Evolutionary conservation across 2,329 filamentous ascomycete genomes (phyloP), one percentile per base, ranked within the genome.

Genomic region (Microdochium bolleyi): DNA sequence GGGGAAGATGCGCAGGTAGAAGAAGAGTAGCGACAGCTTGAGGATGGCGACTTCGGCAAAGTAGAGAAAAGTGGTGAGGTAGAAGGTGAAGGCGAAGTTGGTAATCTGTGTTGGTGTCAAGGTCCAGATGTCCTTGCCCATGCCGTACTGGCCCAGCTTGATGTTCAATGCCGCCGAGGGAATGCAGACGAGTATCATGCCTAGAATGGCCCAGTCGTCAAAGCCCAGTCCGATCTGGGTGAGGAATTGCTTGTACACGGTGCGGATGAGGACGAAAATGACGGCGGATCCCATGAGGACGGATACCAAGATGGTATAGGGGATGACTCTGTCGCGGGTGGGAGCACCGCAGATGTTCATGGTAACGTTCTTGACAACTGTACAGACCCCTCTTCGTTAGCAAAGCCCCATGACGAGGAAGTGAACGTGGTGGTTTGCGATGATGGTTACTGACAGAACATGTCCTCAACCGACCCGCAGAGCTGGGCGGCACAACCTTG

Each of bases 1-100:
- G 13, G 64, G 69, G 49, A 71, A 72, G 34, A 71, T 65, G 21
- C 65, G 64, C 24, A 65, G 63, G 56, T 68, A 73, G 58, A 73
- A 67, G 50, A 68, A 61, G 2, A 73, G 60, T 27, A 73, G 57
- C 4, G 69, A 64, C 19, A 70, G 54, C 55, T 73, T 71, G 8
- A 66, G 62, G n/a, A 68, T 53, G 41, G 62, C 60, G 48, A 70
- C 53, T 21, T 59, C 53, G 64, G 54, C 34, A 24, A 54, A 56
- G 41, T 57, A 54, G 3, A 53, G 16, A 3, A 65, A 46, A 22
- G 58, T 58, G 37, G 59, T 56, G 24, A 61, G 24, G 50, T 58
- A 65, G 51, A 64, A 62, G 44, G 48, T 61, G 24, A 55, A 53
- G 24, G 57, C 59, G n/a, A 63, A 60, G 9, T 49, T 41, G 21